These are phyloP conservation scores for Pseudoneurospora amorphoporcata DNA, from an alignment of 495 filamentous ascomycete genomes.

Conservation along the genomic window DNA sequence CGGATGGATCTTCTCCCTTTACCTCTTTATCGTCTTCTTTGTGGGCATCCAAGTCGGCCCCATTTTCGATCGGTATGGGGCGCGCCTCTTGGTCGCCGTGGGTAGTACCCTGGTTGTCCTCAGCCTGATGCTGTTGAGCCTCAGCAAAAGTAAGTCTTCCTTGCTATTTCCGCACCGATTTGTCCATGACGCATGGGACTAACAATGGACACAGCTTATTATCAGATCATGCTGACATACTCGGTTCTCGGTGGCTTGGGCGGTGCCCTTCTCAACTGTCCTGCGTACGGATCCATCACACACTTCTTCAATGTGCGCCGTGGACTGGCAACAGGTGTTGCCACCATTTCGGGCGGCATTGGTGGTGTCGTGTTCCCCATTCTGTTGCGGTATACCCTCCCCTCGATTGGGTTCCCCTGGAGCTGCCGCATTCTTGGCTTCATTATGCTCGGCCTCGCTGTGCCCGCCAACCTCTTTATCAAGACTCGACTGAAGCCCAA, in stretches of 20 bases:
- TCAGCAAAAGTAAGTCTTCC: slow-evolving; percentile 28
- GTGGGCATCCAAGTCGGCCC: slow-evolving; percentile 57
- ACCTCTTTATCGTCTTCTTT: slow-evolving; percentile 54
- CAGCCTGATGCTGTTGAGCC: slow-evolving; percentile 46
- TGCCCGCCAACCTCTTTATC: slow-evolving; percentile 43
- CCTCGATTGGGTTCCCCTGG: slow-evolving; percentile 46
- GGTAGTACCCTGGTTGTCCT: slow-evolving; percentile 42
- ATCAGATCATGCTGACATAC: slow-evolving; percentile 56
- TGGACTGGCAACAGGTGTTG: slow-evolving; percentile 55
- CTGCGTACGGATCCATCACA: slow-evolving; percentile 48
- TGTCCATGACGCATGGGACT: slow-evolving; percentile 1
- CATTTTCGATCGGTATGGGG: slow-evolving; percentile 54
- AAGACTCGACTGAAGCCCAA: slow-evolving; percentile 38
- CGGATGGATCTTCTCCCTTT: slow-evolving; percentile 55
- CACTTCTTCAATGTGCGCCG: slow-evolving; percentile 55
- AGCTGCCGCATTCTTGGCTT: slow-evolving; percentile 48
- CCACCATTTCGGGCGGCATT: slow-evolving; percentile 47
- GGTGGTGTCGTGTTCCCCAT: slow-evolving; percentile 55
- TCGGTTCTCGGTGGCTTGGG: slow-evolving; percentile 46
- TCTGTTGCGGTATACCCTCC: slow-evolving; percentile 38
- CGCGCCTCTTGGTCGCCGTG: slow-evolving; percentile 39
- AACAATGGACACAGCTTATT: slow-evolving; percentile 34
- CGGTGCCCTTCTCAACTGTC: slow-evolving; percentile 48
- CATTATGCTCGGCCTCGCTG: slow-evolving; percentile 43
- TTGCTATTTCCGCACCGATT: neutral